Conservation (phyloP, 2,329 filamentous ascomycete genomes). For the Chaetomiaceae sp. region DNA sequence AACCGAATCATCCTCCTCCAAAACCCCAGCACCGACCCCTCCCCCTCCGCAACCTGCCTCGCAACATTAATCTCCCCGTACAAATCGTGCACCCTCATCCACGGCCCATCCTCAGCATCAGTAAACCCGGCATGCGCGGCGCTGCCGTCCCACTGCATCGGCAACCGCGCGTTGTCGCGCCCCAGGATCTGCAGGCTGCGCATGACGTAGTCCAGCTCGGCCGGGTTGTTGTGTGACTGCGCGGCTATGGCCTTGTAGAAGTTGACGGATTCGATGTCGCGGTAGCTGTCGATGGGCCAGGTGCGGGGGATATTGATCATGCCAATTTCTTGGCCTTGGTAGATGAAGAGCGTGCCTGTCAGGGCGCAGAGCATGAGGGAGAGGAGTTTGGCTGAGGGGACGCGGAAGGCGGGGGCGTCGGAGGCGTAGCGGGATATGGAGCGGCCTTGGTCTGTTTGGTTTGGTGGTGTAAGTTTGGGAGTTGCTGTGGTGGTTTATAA, state of each 20-base stretch:
- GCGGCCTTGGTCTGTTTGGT: conserved; percentile 45
- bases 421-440: conserved; percentile 49
- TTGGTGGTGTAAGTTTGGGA: background rate
- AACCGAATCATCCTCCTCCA: conserved; percentile 53
- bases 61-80: conserved; percentile 53
- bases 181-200: conserved; percentile 53
- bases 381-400: conserved; percentile 48
- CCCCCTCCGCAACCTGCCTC: conserved; percentile 37
- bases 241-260: conserved; percentile 36
- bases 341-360: conserved; percentile 53
- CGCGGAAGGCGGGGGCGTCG: conserved; percentile 40
- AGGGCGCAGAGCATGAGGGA: conserved; percentile 44
- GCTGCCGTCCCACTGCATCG: conserved; percentile 59
- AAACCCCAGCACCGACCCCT: conserved; percentile 51
- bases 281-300: conserved; percentile 46
- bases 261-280: conserved; percentile 46
- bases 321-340: conserved; percentile 58
- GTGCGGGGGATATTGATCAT: conserved; percentile 48
- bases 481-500: background rate
- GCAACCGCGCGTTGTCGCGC: conserved; percentile 62
- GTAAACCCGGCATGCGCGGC: conserved; percentile 58
- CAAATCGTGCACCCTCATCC: conserved; percentile 60
- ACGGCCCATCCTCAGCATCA: conserved; percentile 38
- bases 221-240: conserved; percentile 28
- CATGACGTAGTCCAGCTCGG: conserved; percentile 42